phyloP scores from a whole-genome alignment of 495 filamentous ascomycete genomes.

The Neurospora sp. region DNA sequence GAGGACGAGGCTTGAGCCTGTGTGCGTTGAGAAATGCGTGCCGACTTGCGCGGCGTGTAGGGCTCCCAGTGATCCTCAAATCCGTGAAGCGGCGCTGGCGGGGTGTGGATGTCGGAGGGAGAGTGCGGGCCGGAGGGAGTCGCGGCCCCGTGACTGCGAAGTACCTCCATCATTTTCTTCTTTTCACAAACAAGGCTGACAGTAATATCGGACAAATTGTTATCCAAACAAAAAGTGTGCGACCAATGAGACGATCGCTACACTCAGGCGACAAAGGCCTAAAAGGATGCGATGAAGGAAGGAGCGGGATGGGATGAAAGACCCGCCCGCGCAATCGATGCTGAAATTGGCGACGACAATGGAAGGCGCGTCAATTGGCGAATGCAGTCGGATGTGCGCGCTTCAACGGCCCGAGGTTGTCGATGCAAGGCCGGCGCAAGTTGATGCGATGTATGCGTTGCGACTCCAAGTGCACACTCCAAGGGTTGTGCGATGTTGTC shows the following conservation, averaged over 20 bases:
- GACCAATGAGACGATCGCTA: background rate
- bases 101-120: constrained; percentile 49
- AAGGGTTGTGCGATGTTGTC: background rate
- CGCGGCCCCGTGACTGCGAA: constrained; percentile 16
- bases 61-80: constrained; percentile 62
- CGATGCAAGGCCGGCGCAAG: background rate
- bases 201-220: background rate
- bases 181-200: background rate
- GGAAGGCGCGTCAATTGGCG: background rate
- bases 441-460: background rate
- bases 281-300: background rate
- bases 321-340: background rate
- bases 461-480: background rate
- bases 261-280: background rate
- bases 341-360: background rate
- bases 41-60: constrained; percentile 52
- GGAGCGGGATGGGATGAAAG: background rate
- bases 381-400: background rate
- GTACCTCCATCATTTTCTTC: constrained; percentile 1
- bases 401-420: background rate
- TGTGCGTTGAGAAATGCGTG: constrained; percentile 36
- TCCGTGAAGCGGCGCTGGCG: constrained; percentile 64
- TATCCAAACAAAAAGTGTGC: background rate
- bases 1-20: background rate
- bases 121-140: constrained; percentile 51